Percentiles rank a stretch among this genome's conserved stretches.
Conservation (phyloP, 164 flowering plant genomes). For the Sedum album region DNA sequence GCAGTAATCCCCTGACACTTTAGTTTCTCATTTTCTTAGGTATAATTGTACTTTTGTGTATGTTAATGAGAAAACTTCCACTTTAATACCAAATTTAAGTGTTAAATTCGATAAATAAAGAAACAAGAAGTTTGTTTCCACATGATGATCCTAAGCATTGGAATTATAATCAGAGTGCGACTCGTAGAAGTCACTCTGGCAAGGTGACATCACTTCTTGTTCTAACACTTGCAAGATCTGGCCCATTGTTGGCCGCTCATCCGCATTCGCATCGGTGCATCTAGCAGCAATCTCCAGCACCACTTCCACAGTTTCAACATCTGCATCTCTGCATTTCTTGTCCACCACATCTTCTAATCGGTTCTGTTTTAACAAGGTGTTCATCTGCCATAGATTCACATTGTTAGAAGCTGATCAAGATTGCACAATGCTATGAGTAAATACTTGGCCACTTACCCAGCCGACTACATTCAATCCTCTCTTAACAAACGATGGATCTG, state of each 20-base stretch:
- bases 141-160: background rate
- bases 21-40: too few species aligned
- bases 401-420: background rate
- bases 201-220: slow-evolving; percentile 87
- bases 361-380: slow-evolving; percentile 57
- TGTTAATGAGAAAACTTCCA: too few species aligned
- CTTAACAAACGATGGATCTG: slow-evolving; percentile 75
- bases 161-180: slow-evolving; percentile 61
- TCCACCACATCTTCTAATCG: slow-evolving; percentile 67
- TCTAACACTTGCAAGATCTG: slow-evolving; percentile 73
- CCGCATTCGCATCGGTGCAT: slow-evolving; percentile 80
- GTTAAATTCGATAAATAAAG: too few species aligned
- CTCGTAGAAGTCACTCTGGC: slow-evolving; percentile 79
- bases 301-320: slow-evolving; percentile 64
- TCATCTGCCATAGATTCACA: slow-evolving; percentile 47
- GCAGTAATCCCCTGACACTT: too few species aligned
- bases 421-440: background rate
- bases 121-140: background rate
- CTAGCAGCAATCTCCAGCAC: slow-evolving; percentile 64
- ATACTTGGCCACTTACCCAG: slow-evolving; percentile 52
- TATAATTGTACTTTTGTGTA: too few species aligned
- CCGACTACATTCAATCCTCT: slow-evolving; percentile 87
- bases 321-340: slow-evolving; percentile 54
- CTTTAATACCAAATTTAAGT: too few species aligned
- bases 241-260: slow-evolving; percentile 76